phyloP scores from a whole-genome alignment of 2,329 filamentous ascomycete species.

The Pseudogymnoascus sp. region DNA sequence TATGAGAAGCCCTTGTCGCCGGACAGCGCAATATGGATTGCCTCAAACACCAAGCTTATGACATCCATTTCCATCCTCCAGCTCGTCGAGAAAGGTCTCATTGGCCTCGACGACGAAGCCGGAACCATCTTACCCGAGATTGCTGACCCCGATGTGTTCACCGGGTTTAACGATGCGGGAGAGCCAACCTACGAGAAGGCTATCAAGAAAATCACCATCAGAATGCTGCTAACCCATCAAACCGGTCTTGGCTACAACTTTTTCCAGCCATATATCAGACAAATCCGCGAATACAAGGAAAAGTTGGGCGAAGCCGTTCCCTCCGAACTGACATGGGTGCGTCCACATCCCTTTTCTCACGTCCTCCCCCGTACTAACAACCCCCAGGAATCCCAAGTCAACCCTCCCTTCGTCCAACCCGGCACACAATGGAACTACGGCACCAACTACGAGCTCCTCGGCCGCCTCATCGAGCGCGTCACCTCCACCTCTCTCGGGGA shows the following conservation, averaged over 20 bases:
- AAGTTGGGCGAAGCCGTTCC: constrained; percentile 82
- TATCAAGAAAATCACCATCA: constrained; percentile 34
- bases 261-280: neutral
- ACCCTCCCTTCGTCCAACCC: neutral
- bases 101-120: constrained; percentile 37
- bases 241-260: neutral
- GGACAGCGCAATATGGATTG: neutral
- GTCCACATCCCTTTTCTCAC: constrained; percentile 25
- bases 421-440: neutral
- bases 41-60: neutral
- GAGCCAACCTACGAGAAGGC: constrained; percentile 48
- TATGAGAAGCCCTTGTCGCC: neutral
- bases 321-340: constrained; percentile 59
- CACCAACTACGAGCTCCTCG: neutral
- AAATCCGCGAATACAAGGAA: neutral
- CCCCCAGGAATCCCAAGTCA: neutral
- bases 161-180: constrained; percentile 35
- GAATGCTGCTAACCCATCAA: neutral
- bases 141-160: constrained; percentile 66
- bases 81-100: neutral
- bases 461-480: neutral
- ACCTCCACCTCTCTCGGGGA: neutral
- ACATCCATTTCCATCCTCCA: neutral
- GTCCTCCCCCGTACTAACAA: neutral
- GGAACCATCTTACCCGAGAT: constrained; percentile 80